Conservation (phyloP, 2,329 filamentous ascomycete species). For the Xylaria polymorpha region DNA sequence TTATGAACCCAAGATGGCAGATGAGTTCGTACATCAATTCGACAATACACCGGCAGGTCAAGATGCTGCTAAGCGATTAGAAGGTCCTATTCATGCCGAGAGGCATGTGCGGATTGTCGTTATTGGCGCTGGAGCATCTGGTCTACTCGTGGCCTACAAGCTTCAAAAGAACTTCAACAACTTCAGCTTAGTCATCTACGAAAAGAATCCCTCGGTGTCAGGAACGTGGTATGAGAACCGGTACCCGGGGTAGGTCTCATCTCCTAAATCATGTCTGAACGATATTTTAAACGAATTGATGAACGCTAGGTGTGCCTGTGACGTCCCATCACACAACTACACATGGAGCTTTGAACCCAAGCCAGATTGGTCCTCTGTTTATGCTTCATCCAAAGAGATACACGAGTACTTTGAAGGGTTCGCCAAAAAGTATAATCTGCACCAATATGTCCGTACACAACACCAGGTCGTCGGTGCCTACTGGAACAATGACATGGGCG, state of each 20-base stretch:
- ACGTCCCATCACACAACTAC: conserved; percentile 65
- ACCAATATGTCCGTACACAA: conserved; percentile 30
- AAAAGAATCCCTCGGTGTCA: conserved; percentile 60
- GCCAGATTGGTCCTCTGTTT: conserved; percentile 56
- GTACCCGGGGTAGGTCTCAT: conserved; percentile 53
- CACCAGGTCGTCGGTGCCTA: conserved; percentile 28
- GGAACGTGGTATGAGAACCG: conserved; percentile 66
- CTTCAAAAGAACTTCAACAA: conserved; percentile 35
- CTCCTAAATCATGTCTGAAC: neutral
- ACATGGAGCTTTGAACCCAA: conserved; percentile 62
- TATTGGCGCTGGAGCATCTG: conserved; percentile 35
- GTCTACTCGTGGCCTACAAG: conserved; percentile 33
- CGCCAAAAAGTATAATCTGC: conserved; percentile 30
- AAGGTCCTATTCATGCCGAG: conserved; percentile 32
- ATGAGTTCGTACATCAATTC: conserved; percentile 15
- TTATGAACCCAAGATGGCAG: conserved; percentile 12
- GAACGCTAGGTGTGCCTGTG: conserved; percentile 55
- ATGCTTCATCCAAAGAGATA: conserved; percentile 52
- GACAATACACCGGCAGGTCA: conserved; percentile 20
- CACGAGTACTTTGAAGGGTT: conserved; percentile 33
- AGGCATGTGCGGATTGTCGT: conserved; percentile 25
- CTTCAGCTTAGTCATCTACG: conserved; percentile 52
- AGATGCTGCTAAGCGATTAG: conserved; percentile 21
- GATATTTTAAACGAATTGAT: neutral
- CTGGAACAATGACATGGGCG: conserved; percentile 42